phyloP scores from a whole-genome alignment of 352 stramenopile genomes.

The Vaucheria bursata region DNA sequence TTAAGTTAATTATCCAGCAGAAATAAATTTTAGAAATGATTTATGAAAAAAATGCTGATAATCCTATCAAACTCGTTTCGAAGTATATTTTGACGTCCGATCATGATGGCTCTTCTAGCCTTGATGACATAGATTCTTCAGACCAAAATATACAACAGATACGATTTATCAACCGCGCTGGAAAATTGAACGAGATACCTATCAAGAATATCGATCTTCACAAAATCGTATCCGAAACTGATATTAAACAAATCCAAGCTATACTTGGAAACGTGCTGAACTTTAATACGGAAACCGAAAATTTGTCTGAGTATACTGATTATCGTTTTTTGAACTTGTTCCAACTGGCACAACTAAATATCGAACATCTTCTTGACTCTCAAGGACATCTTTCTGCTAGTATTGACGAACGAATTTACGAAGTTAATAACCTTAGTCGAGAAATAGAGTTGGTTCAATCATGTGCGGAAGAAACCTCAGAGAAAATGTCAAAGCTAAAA shows the following conservation, averaged over 20 bases:
- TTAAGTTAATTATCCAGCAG: too few species aligned
- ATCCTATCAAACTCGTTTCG: too few species aligned
- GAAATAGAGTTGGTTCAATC: background rate
- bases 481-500: background rate
- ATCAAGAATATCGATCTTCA: background rate
- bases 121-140: background rate
- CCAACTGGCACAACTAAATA: conserved; percentile 55
- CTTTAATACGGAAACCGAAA: conserved; percentile 52
- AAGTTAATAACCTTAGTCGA: background rate
- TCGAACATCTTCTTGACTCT: conserved; percentile 59
- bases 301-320: conserved; percentile 56
- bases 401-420: conserved; percentile 44
- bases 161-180: background rate
- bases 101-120: background rate
- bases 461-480: background rate
- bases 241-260: conserved; percentile 4
- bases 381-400: conserved; percentile 55
- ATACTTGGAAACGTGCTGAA: conserved; percentile 60
- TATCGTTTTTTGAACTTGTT: conserved; percentile 59
- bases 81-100: too few species aligned
- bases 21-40: too few species aligned
- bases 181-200: background rate
- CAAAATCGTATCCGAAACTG: background rate
- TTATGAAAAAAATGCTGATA: too few species aligned
- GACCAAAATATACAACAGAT: background rate